Evolutionary conservation across 345 rosid genomes (phyloP).

Genomic region (Acer yangbiense): DNA sequence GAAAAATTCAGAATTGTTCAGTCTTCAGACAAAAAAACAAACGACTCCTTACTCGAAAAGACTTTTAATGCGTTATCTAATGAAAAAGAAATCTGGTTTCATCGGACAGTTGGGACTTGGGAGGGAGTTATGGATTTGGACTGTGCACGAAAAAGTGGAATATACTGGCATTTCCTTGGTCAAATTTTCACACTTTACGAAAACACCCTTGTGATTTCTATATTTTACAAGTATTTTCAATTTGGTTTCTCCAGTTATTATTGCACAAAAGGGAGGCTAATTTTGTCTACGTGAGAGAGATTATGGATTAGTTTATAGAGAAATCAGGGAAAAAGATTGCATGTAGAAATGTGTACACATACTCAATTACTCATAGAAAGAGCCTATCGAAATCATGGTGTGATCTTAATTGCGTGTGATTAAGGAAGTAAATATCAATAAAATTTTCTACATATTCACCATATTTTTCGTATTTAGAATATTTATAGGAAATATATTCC

Average conservation of each 20-base stretch:
- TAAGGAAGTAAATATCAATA: no score
- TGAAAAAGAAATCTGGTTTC: neutral
- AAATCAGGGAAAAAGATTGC: neutral
- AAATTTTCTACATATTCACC: no score
- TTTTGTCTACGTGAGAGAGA: neutral
- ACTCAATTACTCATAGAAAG: neutral
- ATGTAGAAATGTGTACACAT: neutral
- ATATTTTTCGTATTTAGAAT: no score
- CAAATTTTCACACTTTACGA: neutral
- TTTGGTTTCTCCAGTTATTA: neutral
- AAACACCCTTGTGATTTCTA: neutral
- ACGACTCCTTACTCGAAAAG: no score
- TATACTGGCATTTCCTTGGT: neutral
- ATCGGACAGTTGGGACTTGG: constrained; percentile 16
- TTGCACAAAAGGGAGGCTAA: neutral
- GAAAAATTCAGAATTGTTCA: no score
- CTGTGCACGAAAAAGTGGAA: constrained; percentile 16
- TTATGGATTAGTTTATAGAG: neutral
- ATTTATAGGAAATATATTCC: no score
- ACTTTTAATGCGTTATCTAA: no score
- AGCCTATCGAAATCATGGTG: neutral
- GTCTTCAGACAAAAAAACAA: no score
- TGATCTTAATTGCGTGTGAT: no score
- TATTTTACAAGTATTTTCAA: neutral
- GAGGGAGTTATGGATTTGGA: constrained; percentile 13